These are phyloP conservation scores for Hymenoscyphus scutula DNA, from an alignment of 2,329 filamentous ascomycete species.

Conservation along the genomic window DNA sequence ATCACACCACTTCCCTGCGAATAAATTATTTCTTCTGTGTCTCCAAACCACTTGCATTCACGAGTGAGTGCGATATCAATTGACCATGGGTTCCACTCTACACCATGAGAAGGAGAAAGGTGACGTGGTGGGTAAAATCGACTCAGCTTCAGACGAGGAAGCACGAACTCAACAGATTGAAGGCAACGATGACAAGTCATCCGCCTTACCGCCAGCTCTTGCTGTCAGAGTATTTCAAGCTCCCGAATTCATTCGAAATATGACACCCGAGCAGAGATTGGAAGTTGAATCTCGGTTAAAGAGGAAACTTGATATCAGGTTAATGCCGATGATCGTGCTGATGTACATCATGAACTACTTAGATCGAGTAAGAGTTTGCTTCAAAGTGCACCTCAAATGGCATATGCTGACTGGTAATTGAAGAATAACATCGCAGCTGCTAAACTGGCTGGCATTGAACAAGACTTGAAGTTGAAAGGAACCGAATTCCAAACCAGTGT, in stretches of 20 bases:
- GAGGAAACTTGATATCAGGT: constrained; percentile 62
- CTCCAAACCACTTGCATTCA: neutral
- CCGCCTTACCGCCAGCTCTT: neutral
- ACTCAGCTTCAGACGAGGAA: constrained; percentile 26
- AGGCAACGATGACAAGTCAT: constrained; percentile 14
- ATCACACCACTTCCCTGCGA: neutral
- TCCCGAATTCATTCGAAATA: constrained; percentile 39
- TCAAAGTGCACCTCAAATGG: constrained; percentile 52
- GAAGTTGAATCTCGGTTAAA: constrained; percentile 55
- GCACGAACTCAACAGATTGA: constrained; percentile 22
- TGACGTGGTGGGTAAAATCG: constrained; percentile 16
- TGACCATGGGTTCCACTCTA: constrained; percentile 3
- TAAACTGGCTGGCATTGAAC: constrained; percentile 48
- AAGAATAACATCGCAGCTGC: constrained; percentile 56
- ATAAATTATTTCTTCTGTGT: neutral
- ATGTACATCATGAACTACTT: constrained; percentile 72
- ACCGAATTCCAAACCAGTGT: constrained; percentile 45
- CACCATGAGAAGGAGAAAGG: constrained; percentile 17
- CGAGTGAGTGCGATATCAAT: neutral
- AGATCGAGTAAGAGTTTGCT: constrained; percentile 40
- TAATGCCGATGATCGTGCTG: constrained; percentile 65
- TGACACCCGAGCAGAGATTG: constrained; percentile 50
- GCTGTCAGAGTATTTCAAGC: constrained; percentile 21
- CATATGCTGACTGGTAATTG: constrained; percentile 48
- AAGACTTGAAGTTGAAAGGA: constrained; percentile 42